Base-by-base conservation (phyloP, 1,284 basidiomycete species). In the Leccinum pseudoinsigne region DNA sequence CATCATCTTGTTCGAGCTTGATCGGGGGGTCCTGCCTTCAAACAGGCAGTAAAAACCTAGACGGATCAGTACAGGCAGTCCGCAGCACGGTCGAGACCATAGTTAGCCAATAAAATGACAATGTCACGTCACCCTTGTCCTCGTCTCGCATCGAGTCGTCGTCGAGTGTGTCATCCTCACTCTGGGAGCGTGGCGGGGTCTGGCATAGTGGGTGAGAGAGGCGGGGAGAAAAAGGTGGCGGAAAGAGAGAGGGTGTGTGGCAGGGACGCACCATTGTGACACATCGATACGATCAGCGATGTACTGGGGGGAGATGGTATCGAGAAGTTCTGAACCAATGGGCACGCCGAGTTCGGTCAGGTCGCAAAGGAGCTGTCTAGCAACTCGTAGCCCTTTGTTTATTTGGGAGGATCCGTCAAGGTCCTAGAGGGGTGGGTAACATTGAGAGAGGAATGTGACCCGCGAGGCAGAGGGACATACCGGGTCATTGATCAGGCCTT, bases 351-450 rank as follows among this genome's bases (percentile, higher is more conserved):
- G 80, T 67, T 93, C 82, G 45, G 94, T 95, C 65, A 99, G 83
- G 72, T 97, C 94, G 70, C 94, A 89, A 55, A 99, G 87, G 38
- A 99, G 83, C 71, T 94, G 87, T 61, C 97, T 88, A 0, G 94
- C 95, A 61, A 90, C 86, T 63, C 90, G 88, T 21, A 97, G 86
- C 50, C 97, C 97, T 74, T 95, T 94, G 87, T 99, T 99, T 78
- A 99, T 99, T 74, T 95, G 87, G 90, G 92, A 99, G 60, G 92
- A 87, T 62, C 93, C 94, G 75, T 97, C 92, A 76, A 98, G 91
- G 74, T 95, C 90, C 73, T 74, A 14, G 7, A 45, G 5, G 4
- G 12, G 55, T 28, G 34, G 18, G 18, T 21, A 6, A 59, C 0
- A 26, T n/a, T 66, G n/a, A 66, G 59, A 9, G n/a, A 14, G 34